Evolutionary conservation across 192 early-diverging fungal species (phyloP), one percentile per base, ranked within the genome.

Genomic region (Backusella sp.): DNA sequence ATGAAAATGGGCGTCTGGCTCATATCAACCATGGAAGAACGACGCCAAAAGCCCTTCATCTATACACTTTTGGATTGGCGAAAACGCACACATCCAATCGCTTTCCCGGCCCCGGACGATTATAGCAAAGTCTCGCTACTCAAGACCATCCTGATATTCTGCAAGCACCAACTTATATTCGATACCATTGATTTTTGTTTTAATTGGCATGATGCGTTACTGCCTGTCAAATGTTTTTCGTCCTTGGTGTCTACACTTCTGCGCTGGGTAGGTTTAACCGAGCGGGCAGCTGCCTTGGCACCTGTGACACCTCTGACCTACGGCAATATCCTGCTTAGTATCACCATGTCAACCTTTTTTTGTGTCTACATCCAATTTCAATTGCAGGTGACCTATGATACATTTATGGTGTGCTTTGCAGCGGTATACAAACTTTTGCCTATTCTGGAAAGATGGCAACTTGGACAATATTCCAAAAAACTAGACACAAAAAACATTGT

Each of bases 1-100:
- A 68, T 75, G 66, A 75, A 75, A 26, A 75, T 75, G 74, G 66
- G 41, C 3, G 74, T 75, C 21, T 75, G 74, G 74, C 28, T 75
- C 17, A 68, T 75, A 23, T 68, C 41, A 3, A 42, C 35, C 4
- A 75, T 53, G 42, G 74, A 68, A 15, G 74, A 75, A 28, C n/a
- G 74, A 35, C 32, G 74, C 7, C 62, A 49, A 75, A 28, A 19
- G 19, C 35, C 42, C 6, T 75, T 75, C 52, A 26, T 67, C 1
- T 23, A 49, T 5, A 75, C 66, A 21, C 30, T 75, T 19, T 68
- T 68, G 5, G 6, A 39, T 32, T 75, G 74, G 74, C 41, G 74
- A 12, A 44, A 41, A 8, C 65, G 42, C 28, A 37, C 65, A 28
- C 15, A 35, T 2, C 35, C 65, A n/a, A 36, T 32, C 6, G 2